phyloP scores from a whole-genome alignment of 1,139 yeast species.

The Yamadazyma spencermartinsiae region DNA sequence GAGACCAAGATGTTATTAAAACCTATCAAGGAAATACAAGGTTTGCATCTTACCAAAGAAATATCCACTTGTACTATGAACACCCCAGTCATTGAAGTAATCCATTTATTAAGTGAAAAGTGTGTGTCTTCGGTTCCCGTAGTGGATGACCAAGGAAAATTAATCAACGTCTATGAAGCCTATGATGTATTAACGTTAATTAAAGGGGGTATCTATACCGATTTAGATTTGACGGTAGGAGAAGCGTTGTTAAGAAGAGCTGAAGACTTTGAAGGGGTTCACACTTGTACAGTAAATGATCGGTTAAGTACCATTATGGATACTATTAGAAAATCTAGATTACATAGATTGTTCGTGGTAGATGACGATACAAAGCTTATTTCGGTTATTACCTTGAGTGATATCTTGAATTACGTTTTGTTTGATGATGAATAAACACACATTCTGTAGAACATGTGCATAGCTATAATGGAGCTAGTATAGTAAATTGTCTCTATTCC shows the following conservation, averaged over 20 bases:
- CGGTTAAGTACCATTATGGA: slow-evolving; percentile 90
- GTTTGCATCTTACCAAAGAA: slow-evolving; percentile 59
- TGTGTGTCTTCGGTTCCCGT: slow-evolving; percentile 93
- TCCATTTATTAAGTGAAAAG: slow-evolving; percentile 73
- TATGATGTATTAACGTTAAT: slow-evolving; percentile 91
- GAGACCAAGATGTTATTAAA: slow-evolving; percentile 84
- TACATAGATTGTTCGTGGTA: slow-evolving; percentile 91
- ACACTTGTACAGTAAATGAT: slow-evolving; percentile 89
- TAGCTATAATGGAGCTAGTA: too few relatives aligned
- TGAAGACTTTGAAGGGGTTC: slow-evolving; percentile 97
- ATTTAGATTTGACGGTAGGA: slow-evolving; percentile 87
- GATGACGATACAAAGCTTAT: slow-evolving; percentile 74
- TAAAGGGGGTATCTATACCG: slow-evolving; percentile 93
- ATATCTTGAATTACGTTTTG: slow-evolving; percentile 79
- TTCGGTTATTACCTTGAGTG: slow-evolving; percentile 90
- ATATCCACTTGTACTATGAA: slow-evolving; percentile 83
- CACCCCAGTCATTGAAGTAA: slow-evolving; percentile 94
- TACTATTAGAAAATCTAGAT: slow-evolving; percentile 85
- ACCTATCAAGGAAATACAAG: slow-evolving; percentile 66
- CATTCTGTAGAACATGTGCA: too few relatives aligned
- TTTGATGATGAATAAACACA: slow-evolving; percentile 61
- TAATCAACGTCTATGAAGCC: slow-evolving; percentile 92
- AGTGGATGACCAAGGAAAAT: slow-evolving; percentile 71
- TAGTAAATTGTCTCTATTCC: too few relatives aligned
- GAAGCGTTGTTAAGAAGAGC: slow-evolving; percentile 94